Evolutionary conservation across 129 eudicot genomes (phyloP), one percentile per base, ranked within the genome.

Genomic region (Flaveria robusta): DNA sequence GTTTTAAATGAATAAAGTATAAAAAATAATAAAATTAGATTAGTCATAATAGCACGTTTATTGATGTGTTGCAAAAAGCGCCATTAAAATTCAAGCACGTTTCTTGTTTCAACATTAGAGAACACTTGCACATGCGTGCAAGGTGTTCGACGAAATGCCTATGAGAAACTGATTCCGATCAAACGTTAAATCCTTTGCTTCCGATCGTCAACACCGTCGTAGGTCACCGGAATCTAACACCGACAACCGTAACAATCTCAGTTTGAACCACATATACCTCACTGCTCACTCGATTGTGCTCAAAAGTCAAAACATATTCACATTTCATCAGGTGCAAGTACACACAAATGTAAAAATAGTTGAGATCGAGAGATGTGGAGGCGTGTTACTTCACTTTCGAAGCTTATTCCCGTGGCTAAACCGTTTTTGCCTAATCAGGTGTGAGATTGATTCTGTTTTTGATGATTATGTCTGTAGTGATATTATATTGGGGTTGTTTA

Each of bases 301-400:
- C 47, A 20, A n/a, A n/a, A n/a, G n/a, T n/a, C n/a, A n/a, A n/a
- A 14, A 73, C 11, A 77, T 29, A 13, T 50, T 19, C 42, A 65
- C 52, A 77, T 69, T 23, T 27, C 64, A 19, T 31, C 31, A 34
- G 20, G 39, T 65, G 39, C 39, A n/a, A n/a, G n/a, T n/a, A n/a
- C n/a, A n/a, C n/a, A n/a, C n/a, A n/a, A n/a, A n/a, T n/a, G n/a
- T n/a, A n/a, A n/a, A n/a, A n/a, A n/a, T n/a, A n/a, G n/a, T 42
- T 73, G 79, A 65, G 79, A 80, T 80, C 51, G 69, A 60, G 82
- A 68, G 50, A 90, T 90, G 96, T 85, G 82, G 85, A 78, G 84
- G 78, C 90, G 88, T 75, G 84, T 39, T 58, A 66, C 65, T 81
- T 73, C 74, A 67, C 81, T 84, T 24, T 89, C 87, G 51, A 74